A percentile compares a stretch with the other conserved stretches of the same genome.
phyloP scores from a whole-genome alignment of 129 eudicot species.

The Pittosporum tobira region DNA sequence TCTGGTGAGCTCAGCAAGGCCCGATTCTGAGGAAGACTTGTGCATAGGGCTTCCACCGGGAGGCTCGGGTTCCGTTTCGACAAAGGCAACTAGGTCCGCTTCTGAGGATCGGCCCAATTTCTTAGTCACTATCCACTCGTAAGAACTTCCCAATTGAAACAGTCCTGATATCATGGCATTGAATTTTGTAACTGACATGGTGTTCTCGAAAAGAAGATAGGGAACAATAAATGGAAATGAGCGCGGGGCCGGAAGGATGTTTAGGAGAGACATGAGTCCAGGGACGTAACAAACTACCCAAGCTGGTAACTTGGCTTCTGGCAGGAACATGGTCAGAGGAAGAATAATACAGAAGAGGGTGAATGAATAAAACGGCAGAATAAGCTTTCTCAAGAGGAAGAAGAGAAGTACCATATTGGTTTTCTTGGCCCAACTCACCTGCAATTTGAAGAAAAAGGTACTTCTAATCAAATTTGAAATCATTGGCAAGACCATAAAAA shows the following conservation, averaged over 20 bases:
- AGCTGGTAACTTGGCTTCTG: conserved; percentile 73
- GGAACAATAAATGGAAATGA: conserved; percentile 83
- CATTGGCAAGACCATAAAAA: too few relatives aligned
- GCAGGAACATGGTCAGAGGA: conserved; percentile 79
- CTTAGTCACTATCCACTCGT: conserved; percentile 84
- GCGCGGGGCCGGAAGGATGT: conserved; percentile 71
- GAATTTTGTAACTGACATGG: conserved; percentile 87
- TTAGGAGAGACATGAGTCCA: conserved; percentile 63
- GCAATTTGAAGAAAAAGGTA: conserved; percentile 10
- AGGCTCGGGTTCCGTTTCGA: conserved; percentile 38
- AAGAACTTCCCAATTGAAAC: conserved; percentile 58
- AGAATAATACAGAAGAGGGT: conserved; percentile 92
- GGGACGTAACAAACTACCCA: conserved; percentile 92
- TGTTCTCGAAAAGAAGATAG: conserved; percentile 70
- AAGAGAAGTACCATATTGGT: conserved; percentile 67
- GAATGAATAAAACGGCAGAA: conserved; percentile 82
- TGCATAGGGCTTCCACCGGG: conserved; percentile 17
- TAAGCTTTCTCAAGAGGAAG: conserved; percentile 76
- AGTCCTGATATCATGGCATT: conserved; percentile 84
- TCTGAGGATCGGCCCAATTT: conserved; percentile 75
- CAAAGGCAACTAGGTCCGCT: conserved; percentile 52
- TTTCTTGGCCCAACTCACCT: conserved; percentile 70
- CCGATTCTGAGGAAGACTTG: conserved; percentile 55
- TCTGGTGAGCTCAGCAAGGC: conserved; percentile 45
- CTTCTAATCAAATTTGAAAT: neutral